Conservation (phyloP, 176 grass and related monocot species). For the Carex cristatella region DNA sequence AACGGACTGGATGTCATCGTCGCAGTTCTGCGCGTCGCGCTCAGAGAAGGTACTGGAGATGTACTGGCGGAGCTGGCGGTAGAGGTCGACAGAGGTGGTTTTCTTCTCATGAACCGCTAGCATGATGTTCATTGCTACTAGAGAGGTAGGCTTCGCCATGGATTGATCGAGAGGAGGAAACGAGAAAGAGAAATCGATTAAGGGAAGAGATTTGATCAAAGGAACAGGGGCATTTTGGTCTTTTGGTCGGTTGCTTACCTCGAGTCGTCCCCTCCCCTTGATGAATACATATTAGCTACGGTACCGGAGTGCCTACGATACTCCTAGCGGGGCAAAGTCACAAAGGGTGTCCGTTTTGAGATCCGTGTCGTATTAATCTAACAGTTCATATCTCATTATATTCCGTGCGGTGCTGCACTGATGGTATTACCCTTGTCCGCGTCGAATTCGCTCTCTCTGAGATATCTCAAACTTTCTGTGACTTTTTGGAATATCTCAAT, state of each 20-base stretch:
- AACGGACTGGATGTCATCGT: constrained; percentile 69
- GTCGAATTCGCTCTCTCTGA: too few relatives aligned
- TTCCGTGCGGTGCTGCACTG: too few relatives aligned
- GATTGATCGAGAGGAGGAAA: constrained; percentile 17
- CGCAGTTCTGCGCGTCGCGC: constrained; percentile 69
- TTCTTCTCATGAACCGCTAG: constrained; percentile 99
- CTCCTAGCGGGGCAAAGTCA: too few relatives aligned
- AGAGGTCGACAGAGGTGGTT: constrained; percentile 53
- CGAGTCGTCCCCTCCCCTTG: not conserved
- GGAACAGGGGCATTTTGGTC: constrained; percentile 17
- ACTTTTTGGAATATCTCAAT: too few relatives aligned
- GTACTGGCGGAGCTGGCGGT: constrained; percentile 81
- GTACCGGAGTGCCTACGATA: too few relatives aligned
- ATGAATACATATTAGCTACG: too few relatives aligned
- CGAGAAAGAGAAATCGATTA: not conserved
- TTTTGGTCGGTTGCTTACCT: not conserved
- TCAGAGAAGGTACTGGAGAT: constrained; percentile 77
- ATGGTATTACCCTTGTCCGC: too few relatives aligned
- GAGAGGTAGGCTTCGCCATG: constrained; percentile 29
- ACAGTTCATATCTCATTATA: too few relatives aligned
- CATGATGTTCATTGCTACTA: constrained; percentile 64
- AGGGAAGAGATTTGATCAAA: constrained; percentile 24
- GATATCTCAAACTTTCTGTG: too few relatives aligned
- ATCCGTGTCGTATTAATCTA: too few relatives aligned
- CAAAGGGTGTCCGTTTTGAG: too few relatives aligned